Conservation (phyloP, 306 rosid species). For the Crataegus laevigata region DNA sequence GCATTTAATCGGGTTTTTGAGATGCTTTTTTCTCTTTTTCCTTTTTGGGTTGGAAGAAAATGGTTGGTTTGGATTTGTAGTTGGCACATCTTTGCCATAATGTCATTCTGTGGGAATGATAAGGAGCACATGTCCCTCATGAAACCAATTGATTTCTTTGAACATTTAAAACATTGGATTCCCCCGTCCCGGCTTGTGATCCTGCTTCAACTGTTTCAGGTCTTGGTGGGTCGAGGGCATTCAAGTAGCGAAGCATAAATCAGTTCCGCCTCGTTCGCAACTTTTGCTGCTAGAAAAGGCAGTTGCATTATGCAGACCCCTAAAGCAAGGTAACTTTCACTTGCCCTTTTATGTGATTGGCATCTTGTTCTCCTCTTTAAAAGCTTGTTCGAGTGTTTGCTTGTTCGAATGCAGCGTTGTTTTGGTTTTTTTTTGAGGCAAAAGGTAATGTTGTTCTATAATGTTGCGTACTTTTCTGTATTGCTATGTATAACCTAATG, state of each 20-base stretch:
- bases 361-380: constrained; percentile 6
- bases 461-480: not conserved
- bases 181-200: constrained; percentile 40
- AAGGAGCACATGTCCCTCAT: constrained; percentile 44
- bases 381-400: constrained; percentile 13
- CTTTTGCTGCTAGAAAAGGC: constrained; percentile 24
- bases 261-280: constrained; percentile 9
- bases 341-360: constrained; percentile 3
- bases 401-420: not conserved
- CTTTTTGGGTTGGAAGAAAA: constrained; percentile 7
- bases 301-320: constrained; percentile 81
- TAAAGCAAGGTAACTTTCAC: constrained; percentile 70
- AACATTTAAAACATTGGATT: constrained; percentile 56
- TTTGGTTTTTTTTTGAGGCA: not conserved
- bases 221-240: constrained; percentile 66
- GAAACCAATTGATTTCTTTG: constrained; percentile 53
- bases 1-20: constrained; percentile 1
- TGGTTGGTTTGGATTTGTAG: constrained; percentile 1
- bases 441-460: not conserved
- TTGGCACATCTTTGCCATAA: constrained; percentile 34
- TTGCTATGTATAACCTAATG: not conserved
- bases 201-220: constrained; percentile 42
- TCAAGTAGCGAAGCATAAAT: constrained; percentile 39
- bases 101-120: constrained; percentile 29
- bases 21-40: not conserved